These are phyloP conservation scores for Acacia crassicarpa DNA, from an alignment of 306 rosid genomes.

Conservation along the genomic window DNA sequence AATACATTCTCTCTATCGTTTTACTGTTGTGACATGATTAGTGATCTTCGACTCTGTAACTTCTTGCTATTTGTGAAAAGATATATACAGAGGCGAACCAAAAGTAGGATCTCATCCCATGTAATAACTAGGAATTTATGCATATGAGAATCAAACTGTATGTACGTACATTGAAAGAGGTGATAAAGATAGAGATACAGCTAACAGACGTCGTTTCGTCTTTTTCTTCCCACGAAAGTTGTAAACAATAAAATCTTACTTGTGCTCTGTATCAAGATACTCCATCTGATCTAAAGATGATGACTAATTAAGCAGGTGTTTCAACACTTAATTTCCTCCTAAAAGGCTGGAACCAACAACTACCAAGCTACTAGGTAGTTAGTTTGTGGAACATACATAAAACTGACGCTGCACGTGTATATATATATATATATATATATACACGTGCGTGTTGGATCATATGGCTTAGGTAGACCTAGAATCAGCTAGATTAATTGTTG, in stretches of 20 bases:
- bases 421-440: no score
- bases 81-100: no score
- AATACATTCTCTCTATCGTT: neutral
- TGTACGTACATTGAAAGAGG: neutral
- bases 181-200: neutral
- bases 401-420: neutral
- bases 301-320: neutral
- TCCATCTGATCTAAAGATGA: neutral
- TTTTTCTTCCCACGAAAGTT: neutral
- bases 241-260: neutral
- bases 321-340: neutral
- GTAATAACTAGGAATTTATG: neutral
- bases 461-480: neutral
- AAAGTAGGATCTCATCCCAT: no score
- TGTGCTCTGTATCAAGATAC: neutral
- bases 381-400: neutral
- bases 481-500: slow-evolving; percentile 17
- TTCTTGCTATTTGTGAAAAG: neutral
- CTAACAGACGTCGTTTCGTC: neutral
- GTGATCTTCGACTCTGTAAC: no score
- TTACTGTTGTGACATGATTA: no score
- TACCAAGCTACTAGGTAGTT: neutral
- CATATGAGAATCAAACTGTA: neutral
- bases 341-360: neutral
- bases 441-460: neutral